phyloP scores from a whole-genome alignment of 2,329 filamentous ascomycete species.

The Pseudophaeomoniella oleicola region DNA sequence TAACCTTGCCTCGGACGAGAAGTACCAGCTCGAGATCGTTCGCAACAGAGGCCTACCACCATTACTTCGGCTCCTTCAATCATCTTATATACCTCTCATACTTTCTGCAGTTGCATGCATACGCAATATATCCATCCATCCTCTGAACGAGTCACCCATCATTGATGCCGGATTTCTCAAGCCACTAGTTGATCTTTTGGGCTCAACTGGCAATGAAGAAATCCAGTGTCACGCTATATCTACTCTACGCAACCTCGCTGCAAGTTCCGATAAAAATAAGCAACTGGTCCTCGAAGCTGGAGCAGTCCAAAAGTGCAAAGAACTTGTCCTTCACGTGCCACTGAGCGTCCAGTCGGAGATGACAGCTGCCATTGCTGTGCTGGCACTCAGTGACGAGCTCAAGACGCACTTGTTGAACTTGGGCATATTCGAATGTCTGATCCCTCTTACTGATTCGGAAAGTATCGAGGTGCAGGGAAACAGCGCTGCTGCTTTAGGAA shows the following conservation, averaged over 20 bases:
- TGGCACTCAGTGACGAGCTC: constrained; percentile 88
- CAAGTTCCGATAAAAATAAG: constrained; percentile 95
- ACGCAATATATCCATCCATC: constrained; percentile 96
- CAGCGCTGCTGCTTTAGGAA: constrained; percentile 87
- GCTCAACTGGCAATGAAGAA: constrained; percentile 93
- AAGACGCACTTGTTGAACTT: constrained; percentile 82
- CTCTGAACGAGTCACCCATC: constrained; percentile 92
- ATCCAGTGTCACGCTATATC: constrained; percentile 99
- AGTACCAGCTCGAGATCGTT: constrained; percentile 96
- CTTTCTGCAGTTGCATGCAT: constrained; percentile 96
- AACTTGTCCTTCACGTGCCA: constrained; percentile 83
- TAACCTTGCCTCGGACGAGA: constrained; percentile 93
- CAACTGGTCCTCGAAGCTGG: constrained; percentile 92
- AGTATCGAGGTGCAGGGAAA: constrained; percentile 98
- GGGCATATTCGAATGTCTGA: constrained; percentile 90
- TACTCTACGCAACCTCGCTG: constrained; percentile 84
- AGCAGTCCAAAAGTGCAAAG: constrained; percentile 96
- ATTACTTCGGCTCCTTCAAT: constrained; percentile 78
- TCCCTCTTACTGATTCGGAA: constrained; percentile 84
- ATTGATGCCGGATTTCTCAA: constrained; percentile 95
- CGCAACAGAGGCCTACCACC: constrained; percentile 72
- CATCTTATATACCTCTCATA: constrained; percentile 88
- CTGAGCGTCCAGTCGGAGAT: constrained; percentile 96
- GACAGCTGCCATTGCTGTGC: constrained; percentile 96
- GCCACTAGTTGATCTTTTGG: constrained; percentile 82